Evolutionary conservation across 2,329 filamentous ascomycete species (phyloP).

Genomic region (Grosmannia clavigera): DNA sequence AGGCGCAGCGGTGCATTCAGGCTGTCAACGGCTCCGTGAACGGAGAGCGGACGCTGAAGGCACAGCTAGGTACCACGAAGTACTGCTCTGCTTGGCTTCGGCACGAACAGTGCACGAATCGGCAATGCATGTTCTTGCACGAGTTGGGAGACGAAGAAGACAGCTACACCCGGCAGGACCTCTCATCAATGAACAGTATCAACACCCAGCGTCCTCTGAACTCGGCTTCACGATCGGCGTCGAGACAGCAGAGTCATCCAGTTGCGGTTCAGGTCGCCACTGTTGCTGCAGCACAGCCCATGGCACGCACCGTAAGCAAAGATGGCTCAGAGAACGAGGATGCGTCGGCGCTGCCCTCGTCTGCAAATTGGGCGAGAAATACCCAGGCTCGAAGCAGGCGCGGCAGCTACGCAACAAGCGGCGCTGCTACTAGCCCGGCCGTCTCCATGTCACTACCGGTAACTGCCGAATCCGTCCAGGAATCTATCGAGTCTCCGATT

Average conservation of each 20-base stretch:
- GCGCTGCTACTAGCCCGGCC: constrained; percentile 70
- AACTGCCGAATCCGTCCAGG: constrained; percentile 36
- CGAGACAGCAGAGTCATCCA: constrained; percentile 37
- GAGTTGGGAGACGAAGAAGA: constrained; percentile 98
- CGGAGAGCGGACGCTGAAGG: constrained; percentile 73
- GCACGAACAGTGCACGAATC: constrained; percentile 87
- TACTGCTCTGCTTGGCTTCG: constrained; percentile 96
- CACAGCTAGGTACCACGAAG: constrained; percentile 79
- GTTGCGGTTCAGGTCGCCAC: constrained; percentile 20
- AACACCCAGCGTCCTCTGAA: constrained; percentile 61
- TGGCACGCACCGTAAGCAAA: constrained; percentile 66
- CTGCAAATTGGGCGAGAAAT: constrained; percentile 82
- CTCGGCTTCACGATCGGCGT: constrained; percentile 39
- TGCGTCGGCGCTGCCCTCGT: constrained; percentile 80
- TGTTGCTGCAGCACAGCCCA: constrained; percentile 38
- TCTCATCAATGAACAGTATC: constrained; percentile 88
- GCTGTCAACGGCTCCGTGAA: constrained; percentile 90
- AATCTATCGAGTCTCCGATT: constrained; percentile 25
- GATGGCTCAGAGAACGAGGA: constrained; percentile 66
- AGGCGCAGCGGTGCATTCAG: constrained; percentile 79
- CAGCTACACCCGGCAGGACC: constrained; percentile 85
- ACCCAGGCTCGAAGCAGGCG: constrained; percentile 53
- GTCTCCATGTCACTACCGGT: constrained; percentile 47
- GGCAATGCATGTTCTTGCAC: constrained; percentile 95
- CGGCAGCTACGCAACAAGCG: constrained; percentile 71